Base-by-base conservation (phyloP, 2,329 filamentous ascomycete genomes). In the Diaporthe vexans region DNA sequence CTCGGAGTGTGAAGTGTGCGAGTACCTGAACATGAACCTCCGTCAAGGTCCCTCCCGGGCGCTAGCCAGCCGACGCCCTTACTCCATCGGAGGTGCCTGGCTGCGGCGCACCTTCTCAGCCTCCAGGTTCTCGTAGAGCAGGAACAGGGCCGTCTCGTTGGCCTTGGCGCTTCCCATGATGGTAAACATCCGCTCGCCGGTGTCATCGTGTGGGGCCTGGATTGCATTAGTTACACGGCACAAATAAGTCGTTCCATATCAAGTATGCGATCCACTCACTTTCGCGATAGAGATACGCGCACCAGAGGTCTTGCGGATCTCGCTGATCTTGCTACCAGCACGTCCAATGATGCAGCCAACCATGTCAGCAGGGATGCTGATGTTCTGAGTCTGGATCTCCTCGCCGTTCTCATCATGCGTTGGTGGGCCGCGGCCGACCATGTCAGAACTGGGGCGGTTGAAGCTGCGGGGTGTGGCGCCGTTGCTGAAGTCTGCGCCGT, bases 361-460 rank as follows among this genome's bases (percentile, higher is more conserved):
- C 97, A 99, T 99, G 87, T 99, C 97, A 63, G 97, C 95, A 35
- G 97, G 97, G 81, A 99, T 99, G 88, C 95, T 98, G 86, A 99
- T 99, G 87, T 99, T 99, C 83, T 99, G 97, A 1, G 97, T 99
- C 85, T 98, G 96, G 76, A 98, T 94, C 84, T 98, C 96, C 83
- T 98, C 97, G 76, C 97, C 97, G 77, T 98, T 97, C 85, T 98
- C 96, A 76, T 97, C 95, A 81, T 97, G 94, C 58, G 94, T 94
- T 29, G 95, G 95, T 57, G 94, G 94, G 73, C 94, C 94, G 76
- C 95, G 94, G 78, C 89, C 90, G 77, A 91, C 92, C 77, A 93
- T 92, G 82, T 98, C 95, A 24, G 94, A 94, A 82, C 95, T 94
- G 75, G 95, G 94, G 80, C 95, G 93, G 80, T 90, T 92, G 85